Conservation (phyloP, 192 early-diverging fungal genomes). For the Coemansia sp. region DNA sequence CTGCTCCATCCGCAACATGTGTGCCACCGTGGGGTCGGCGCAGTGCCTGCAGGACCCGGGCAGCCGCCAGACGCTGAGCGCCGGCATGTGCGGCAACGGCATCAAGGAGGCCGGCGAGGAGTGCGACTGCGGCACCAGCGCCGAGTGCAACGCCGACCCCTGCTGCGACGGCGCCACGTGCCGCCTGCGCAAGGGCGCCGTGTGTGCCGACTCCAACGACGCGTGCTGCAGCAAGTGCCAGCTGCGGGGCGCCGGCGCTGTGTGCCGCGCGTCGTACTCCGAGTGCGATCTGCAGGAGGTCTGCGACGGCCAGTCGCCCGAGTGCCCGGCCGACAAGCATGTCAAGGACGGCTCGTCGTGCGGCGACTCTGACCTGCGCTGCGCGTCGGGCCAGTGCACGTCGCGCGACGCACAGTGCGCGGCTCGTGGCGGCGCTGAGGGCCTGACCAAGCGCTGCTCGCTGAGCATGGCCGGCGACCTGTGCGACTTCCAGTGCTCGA, state of each 20-base stretch:
- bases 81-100: slow-evolving; percentile 93
- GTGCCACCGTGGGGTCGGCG: slow-evolving; percentile 30
- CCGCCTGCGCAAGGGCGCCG: slow-evolving; percentile 73
- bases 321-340: slow-evolving; percentile 74
- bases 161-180: slow-evolving; percentile 88
- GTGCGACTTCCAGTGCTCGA: slow-evolving; percentile 69
- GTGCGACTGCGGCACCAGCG: slow-evolving; percentile 83
- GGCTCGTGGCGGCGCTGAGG: slow-evolving; percentile 59
- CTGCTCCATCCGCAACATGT: slow-evolving; percentile 66
- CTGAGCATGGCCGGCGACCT: slow-evolving; percentile 57
- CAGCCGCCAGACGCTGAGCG: slow-evolving; percentile 41
- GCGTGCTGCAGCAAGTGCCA: slow-evolving; percentile 80
- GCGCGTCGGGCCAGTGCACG: slow-evolving; percentile 76
- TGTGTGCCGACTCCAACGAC: slow-evolving; percentile 85
- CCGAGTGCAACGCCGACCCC: slow-evolving; percentile 72
- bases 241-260: slow-evolving; percentile 57
- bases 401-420: slow-evolving; percentile 72
- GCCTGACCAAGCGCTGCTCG: slow-evolving; percentile 62
- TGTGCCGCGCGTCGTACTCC: slow-evolving; percentile 77
- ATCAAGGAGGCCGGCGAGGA: slow-evolving; percentile 88
- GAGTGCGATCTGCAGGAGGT: slow-evolving; percentile 81
- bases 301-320: slow-evolving; percentile 72
- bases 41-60: slow-evolving; percentile 57
- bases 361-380: slow-evolving; percentile 54
- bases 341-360: slow-evolving; percentile 73